Conservation (phyloP, 108 stramenopile species). For the Stephanodiscus triporus region DNA sequence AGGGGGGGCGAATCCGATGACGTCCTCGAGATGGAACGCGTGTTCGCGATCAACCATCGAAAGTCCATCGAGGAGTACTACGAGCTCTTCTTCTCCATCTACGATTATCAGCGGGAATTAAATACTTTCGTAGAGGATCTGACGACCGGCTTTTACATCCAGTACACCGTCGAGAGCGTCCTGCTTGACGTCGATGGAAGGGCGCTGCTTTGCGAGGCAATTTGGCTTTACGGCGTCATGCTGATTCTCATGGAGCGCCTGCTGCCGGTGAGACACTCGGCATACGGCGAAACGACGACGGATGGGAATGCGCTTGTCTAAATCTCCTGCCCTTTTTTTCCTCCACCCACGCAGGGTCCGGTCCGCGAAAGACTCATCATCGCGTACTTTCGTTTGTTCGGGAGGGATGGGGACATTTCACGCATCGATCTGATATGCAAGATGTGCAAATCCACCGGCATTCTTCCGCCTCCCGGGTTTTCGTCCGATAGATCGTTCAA, state of each 20-base stretch:
- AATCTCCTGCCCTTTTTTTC: neutral
- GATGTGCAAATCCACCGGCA: slow-evolving; percentile 46
- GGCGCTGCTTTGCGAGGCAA: slow-evolving; percentile 66
- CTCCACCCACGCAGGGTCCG: slow-evolving; percentile 19
- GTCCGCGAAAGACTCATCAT: slow-evolving; percentile 68
- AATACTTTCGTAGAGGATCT: slow-evolving; percentile 52
- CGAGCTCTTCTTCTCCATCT: slow-evolving; percentile 50
- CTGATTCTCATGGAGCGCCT: slow-evolving; percentile 58
- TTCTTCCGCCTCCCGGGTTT: slow-evolving; percentile 17
- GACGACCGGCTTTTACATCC: slow-evolving; percentile 58
- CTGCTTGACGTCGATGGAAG: slow-evolving; percentile 57
- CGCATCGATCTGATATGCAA: slow-evolving; percentile 48
- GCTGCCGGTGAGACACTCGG: slow-evolving; percentile 32
- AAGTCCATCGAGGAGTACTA: slow-evolving; percentile 49
- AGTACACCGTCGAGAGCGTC: slow-evolving; percentile 61
- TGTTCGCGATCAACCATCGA: slow-evolving; percentile 52
- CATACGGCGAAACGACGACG: neutral
- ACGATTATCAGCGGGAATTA: slow-evolving; percentile 52
- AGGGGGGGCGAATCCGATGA: too few species aligned
- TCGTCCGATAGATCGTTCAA: slow-evolving; percentile 25
- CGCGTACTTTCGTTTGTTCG: slow-evolving; percentile 44
- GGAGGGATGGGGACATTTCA: slow-evolving; percentile 39
- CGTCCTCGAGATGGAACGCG: slow-evolving; percentile 54
- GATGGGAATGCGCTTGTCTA: neutral
- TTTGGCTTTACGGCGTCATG: slow-evolving; percentile 64